phyloP scores from a whole-genome alignment of 2,329 filamentous ascomycete genomes.

The Teratosphaeria destructans region DNA sequence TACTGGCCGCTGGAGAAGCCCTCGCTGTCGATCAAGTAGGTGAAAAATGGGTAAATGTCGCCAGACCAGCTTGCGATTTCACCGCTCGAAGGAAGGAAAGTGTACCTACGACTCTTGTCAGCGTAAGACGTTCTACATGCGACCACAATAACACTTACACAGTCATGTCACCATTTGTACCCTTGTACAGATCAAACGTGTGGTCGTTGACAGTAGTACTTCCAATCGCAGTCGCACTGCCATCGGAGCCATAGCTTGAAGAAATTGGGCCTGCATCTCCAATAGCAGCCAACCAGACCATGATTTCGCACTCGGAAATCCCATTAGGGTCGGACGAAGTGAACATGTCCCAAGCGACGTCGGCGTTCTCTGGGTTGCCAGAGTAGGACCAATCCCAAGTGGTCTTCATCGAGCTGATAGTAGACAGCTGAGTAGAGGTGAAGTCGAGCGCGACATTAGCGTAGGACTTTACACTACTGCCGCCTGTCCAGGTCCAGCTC shows the following conservation, averaged over 20 bases:
- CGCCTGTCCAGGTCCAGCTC: conserved; percentile 23
- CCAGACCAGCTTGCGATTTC: conserved; percentile 44
- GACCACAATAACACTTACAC: conserved; percentile 28
- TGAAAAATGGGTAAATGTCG: conserved; percentile 48
- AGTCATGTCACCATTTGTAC: conserved; percentile 48
- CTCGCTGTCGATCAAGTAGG: conserved; percentile 43
- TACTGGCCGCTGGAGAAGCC: conserved; percentile 40
- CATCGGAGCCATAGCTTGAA: conserved; percentile 14
- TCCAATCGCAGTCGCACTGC: conserved; percentile 33
- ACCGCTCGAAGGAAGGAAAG: conserved; percentile 41
- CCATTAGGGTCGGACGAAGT: conserved; percentile 39
- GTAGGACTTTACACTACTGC: conserved; percentile 33
- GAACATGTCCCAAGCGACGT: conserved; percentile 55
- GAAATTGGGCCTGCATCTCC: conserved; percentile 34
- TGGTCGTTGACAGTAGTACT: conserved; percentile 44
- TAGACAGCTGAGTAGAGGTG: conserved; percentile 22
- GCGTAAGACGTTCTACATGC: neutral
- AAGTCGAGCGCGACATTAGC: conserved; percentile 29
- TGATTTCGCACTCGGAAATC: conserved; percentile 49
- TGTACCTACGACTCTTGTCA: conserved; percentile 31
- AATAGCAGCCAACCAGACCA: conserved; percentile 53
- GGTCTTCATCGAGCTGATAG: conserved; percentile 34
- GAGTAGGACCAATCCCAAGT: conserved; percentile 42
- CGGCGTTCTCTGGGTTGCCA: conserved; percentile 39
- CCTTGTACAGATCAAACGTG: conserved; percentile 50